Percentiles rank a stretch among this genome's conserved stretches.
phyloP scores from a whole-genome alignment of 192 early-diverging fungal species.

The Backusella macrospora region DNA sequence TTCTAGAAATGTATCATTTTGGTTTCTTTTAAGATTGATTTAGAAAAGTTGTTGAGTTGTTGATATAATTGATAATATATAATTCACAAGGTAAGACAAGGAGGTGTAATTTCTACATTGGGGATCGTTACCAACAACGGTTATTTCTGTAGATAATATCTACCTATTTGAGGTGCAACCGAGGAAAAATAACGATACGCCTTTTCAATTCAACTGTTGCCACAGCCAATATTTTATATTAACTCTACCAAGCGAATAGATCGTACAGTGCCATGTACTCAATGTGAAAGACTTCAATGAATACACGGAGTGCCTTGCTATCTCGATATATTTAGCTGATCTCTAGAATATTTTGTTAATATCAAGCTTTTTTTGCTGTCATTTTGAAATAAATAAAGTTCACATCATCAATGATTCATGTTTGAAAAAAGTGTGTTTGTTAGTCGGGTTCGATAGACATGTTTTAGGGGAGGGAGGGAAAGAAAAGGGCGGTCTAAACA shows the following conservation, averaged over 20 bases:
- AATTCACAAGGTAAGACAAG: conserved; percentile 2
- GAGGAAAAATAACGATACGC: conserved; percentile 5
- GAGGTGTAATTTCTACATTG: conserved; percentile 8
- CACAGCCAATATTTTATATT: conserved; percentile 4
- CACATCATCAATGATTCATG: not conserved
- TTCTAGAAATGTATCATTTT: too few species aligned
- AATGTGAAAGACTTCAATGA: conserved; percentile 3
- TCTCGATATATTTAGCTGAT: conserved; percentile 10
- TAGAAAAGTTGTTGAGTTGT: too few species aligned
- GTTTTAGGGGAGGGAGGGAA: not conserved
- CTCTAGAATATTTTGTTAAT: not conserved
- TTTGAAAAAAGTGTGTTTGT: not conserved
- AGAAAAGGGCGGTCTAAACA: conserved; percentile 4
- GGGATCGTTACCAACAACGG: not conserved
- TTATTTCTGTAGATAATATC: conserved; percentile 8
- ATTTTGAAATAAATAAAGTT: conserved; percentile 11
- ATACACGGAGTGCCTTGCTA: not conserved
- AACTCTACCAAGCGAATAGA: conserved; percentile 2
- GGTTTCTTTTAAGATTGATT: too few species aligned
- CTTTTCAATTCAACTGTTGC: conserved; percentile 5
- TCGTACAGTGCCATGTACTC: conserved; percentile 1
- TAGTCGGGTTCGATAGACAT: conserved; percentile 6
- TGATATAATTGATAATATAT: conserved; percentile 2
- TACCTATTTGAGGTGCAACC: not conserved
- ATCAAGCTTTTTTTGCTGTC: conserved; percentile 2